Evolutionary conservation across 208 protist genomes (phyloP), one percentile per base, ranked within the genome.

Genomic region (Wallacemonas sp.): DNA sequence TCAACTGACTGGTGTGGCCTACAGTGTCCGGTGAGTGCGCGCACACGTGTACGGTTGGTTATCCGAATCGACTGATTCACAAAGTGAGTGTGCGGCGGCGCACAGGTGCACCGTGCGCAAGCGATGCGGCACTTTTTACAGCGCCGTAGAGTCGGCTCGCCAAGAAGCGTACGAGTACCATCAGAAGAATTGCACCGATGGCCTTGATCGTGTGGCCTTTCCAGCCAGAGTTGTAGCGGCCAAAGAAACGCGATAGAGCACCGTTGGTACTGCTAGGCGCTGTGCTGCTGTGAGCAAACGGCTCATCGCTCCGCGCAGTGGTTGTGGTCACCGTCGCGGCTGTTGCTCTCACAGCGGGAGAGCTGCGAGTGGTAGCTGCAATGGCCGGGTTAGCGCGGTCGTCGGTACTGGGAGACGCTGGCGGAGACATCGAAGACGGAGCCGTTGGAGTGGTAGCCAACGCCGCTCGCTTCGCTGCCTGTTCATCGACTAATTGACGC

Each of bases 51-150:
- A n/a, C n/a, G n/a, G n/a, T n/a, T n/a, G n/a, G n/a, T n/a, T n/a
- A n/a, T n/a, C n/a, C n/a, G n/a, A n/a, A n/a, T 52, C 44, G n/a
- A 9, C 6, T 52, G 24, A 17, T 9, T 61, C 32, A 78, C 34
- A 78, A 37, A 24, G 73, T 71, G 44, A 78, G 39, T 1, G 63
- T 78, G 17, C 73, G 73, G 12, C 58, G 73, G 0, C 67, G 73
- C 34, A 57, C 26, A 36, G 65, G 73, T 12, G 58, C 58, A 24
- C 50, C 50, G 22, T 66, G 66, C 13, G 66, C 48, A 17, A 55
- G 39, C 30, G 64, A 64, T 33, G 72, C 24, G 6, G 29, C 46
- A 13, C 63, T 39, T 42, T 60, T 68, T 44, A 70, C 38, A 32
- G 44, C 57, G 34, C 57, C 63, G 19, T 59, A 64, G 2, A 78